A percentile compares a stretch with the other conserved stretches of the same genome.
Conservation (phyloP, 2,329 filamentous ascomycete species). For the Pseudogymnoascus sp. region DNA sequence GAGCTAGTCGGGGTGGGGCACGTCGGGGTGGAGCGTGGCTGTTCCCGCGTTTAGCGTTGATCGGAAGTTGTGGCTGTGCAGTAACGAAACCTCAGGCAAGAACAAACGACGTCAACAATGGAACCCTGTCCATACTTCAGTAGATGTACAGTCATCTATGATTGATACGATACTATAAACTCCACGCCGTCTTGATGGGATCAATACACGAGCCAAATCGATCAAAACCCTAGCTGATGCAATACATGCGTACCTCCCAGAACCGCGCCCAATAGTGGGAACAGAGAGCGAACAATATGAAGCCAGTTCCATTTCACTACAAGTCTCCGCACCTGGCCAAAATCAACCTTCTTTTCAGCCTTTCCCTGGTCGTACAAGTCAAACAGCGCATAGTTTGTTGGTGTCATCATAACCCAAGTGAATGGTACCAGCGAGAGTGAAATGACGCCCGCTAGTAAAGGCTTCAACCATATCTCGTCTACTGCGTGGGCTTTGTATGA, state of each 20-base stretch:
- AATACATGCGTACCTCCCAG: constrained; percentile 11
- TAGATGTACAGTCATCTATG: no score
- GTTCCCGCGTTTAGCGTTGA: no score
- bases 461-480: constrained; percentile 13
- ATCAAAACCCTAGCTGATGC: neutral
- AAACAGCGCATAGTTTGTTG: constrained; percentile 31
- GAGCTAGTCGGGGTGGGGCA: no score
- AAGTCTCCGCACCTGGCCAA: constrained; percentile 18
- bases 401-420: constrained; percentile 32
- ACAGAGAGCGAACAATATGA: constrained; percentile 22
- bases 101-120: no score
- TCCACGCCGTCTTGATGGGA: neutral
- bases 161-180: no score
- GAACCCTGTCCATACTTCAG: no score
- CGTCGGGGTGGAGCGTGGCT: no score
- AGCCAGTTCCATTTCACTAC: constrained; percentile 25
- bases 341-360: neutral
- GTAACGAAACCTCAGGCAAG: no score
- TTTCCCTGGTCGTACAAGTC: constrained; percentile 14
- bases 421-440: constrained; percentile 33
- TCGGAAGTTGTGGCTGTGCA: no score
- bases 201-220: neutral
- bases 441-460: constrained; percentile 8
- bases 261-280: constrained; percentile 19
- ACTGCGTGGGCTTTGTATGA: neutral